Evolutionary conservation across 2,329 filamentous ascomycete genomes (phyloP), one percentile per base, ranked within the genome.

Genomic region (Fusarium secorum): DNA sequence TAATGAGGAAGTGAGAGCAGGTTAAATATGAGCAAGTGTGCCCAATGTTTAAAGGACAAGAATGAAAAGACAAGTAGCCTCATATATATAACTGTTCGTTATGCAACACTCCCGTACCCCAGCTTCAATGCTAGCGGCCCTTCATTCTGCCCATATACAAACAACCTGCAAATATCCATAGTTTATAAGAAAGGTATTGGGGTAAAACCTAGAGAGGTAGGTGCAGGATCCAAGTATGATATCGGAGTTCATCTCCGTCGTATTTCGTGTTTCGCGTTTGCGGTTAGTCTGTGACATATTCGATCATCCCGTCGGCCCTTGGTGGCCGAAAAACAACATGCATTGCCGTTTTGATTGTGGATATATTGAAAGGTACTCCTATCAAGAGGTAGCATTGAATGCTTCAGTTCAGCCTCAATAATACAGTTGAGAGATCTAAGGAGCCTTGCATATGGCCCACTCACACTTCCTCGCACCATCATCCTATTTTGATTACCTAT

Each of bases 401-500:
- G 32, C 24, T 38, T 28, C 33, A 28, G 26, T 51, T 62, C 57
- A 54, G 58, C 57, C 60, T 60, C 58, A 39, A 48, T 35, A 22
- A 20, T 15, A 20, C 26, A 46, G 20, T 41, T 48, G 54, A 52
- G 30, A 33, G 44, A 65, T 54, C 41, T 38, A 51, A 45, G 57
- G 51, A 64, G 48, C 26, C 46, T 67, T 41, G 28, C 24, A 57
- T n/a, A 62, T 22, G 38, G 33, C 45, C 65, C 65, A 63, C 63
- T 32, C 51, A 59, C 44, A 48, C 61, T 64, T 64, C 22, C 61
- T 64, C 61, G 61, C 60, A 36, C 41, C 60, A 64, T 64, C 41
- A 48, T 64, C 48, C 61, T 45, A 32, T 48, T 64, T 41, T 33
- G 32, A 32, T 41, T 35, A 17, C 20, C 28, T 42, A 36, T 46